Conservation (phyloP, 1,284 basidiomycete species). For the Blastosporella zonata region DNA sequence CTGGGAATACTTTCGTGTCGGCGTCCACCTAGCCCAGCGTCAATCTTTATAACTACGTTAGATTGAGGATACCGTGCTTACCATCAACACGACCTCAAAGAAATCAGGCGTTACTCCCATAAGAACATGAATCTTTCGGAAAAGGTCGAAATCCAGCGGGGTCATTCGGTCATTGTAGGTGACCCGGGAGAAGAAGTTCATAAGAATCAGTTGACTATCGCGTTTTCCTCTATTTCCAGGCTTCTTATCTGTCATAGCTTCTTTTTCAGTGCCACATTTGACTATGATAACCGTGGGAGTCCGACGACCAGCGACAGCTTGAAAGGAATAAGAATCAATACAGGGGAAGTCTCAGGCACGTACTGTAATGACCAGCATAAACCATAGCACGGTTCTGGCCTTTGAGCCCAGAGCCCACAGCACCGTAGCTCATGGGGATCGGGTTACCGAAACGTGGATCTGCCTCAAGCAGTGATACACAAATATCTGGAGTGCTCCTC, state of each 20-base stretch:
- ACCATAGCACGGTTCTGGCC: conserved; percentile 95
- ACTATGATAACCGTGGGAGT: conserved; percentile 96
- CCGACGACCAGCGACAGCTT: conserved; percentile 79
- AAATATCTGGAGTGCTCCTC: conserved; percentile 93
- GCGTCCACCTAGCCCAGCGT: conserved; percentile 79
- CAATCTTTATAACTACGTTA: conserved; percentile 21
- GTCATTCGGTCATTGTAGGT: conserved; percentile 99
- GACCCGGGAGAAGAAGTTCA: conserved; percentile 99
- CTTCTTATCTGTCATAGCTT: conserved; percentile 83
- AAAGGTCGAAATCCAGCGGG: conserved; percentile 96
- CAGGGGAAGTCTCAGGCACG: conserved; percentile 10
- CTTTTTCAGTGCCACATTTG: conserved; percentile 91
- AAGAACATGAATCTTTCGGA: conserved; percentile 92
- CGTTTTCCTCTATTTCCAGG: conserved; percentile 98
- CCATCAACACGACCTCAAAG: conserved; percentile 98
- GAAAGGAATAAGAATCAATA: conserved; percentile 1
- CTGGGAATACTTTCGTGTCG: conserved; percentile 90
- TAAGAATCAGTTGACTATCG: conserved; percentile 97
- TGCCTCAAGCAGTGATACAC: conserved; percentile 88
- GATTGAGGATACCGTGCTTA: conserved; percentile 36
- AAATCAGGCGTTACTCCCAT: conserved; percentile 99
- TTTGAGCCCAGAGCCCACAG: conserved; percentile 89
- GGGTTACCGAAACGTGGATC: conserved; percentile 97
- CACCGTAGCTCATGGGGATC: conserved; percentile 90
- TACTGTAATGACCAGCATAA: conserved; percentile 98